Evolutionary conservation across 495 filamentous ascomycete genomes (phyloP).

Genomic region (Niebla homalea): DNA sequence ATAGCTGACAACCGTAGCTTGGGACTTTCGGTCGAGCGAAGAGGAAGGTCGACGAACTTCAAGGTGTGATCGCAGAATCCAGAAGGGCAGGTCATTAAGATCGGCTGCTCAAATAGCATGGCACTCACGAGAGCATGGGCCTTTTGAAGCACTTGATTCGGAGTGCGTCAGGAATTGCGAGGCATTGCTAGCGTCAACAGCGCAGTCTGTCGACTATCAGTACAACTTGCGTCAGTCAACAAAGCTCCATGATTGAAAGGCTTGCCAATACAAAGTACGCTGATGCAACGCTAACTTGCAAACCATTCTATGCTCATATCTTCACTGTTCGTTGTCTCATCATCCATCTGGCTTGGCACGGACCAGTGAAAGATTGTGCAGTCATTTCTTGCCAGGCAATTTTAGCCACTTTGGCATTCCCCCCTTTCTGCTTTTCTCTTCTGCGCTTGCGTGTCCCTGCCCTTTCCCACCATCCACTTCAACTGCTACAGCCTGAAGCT

Average conservation of each 20-base stretch:
- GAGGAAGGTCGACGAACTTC: slow-evolving; percentile 97
- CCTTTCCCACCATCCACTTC: slow-evolving; percentile 24
- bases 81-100: slow-evolving; percentile 70
- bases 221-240: too few relatives aligned
- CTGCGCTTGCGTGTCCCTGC: slow-evolving; percentile 33
- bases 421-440: slow-evolving; percentile 20
- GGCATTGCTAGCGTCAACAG: too few relatives aligned
- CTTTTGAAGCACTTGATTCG: not conserved
- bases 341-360: too few relatives aligned
- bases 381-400: slow-evolving; percentile 43
- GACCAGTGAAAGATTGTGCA: not conserved
- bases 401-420: slow-evolving; percentile 60
- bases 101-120: slow-evolving; percentile 9
- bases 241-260: too few relatives aligned
- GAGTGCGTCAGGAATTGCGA: not conserved
- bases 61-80: slow-evolving; percentile 91
- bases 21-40: slow-evolving; percentile 96
- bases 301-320: too few relatives aligned
- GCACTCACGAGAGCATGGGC: not conserved
- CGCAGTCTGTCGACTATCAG: too few relatives aligned
- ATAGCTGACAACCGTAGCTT: slow-evolving; percentile 39
- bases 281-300: too few relatives aligned
- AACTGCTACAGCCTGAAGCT: slow-evolving; percentile 26
- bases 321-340: too few relatives aligned
- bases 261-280: too few relatives aligned